Evolutionary conservation across 139 green algal genomes (phyloP).

Genomic region (Closterium sp.): DNA sequence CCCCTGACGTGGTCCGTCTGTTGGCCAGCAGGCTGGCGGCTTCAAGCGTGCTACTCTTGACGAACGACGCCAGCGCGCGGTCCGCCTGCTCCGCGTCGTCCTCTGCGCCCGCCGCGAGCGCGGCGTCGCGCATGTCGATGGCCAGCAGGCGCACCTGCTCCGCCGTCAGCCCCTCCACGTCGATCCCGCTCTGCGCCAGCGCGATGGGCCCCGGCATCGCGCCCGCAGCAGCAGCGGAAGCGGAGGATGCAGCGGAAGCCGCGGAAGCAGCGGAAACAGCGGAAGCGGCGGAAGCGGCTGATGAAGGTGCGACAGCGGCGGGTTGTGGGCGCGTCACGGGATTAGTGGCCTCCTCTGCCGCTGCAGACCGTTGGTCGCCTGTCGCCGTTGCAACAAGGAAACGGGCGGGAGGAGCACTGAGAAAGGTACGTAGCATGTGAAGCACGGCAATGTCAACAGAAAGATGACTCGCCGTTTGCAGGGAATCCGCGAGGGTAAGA

Average conservation of each 20-base stretch:
- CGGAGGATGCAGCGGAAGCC: not conserved
- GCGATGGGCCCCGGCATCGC: not conserved
- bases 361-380: too few species aligned
- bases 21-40: not conserved
- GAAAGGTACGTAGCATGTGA: too few species aligned
- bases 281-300: not conserved
- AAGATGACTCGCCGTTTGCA: too few species aligned
- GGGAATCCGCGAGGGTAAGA: too few species aligned
- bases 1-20: not conserved
- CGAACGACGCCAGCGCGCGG: not conserved
- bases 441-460: too few species aligned
- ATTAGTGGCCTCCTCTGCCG: too few species aligned
- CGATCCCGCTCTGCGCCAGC: not conserved
- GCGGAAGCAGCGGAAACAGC: too few species aligned
- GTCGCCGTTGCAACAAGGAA: too few species aligned
- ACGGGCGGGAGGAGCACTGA: too few species aligned
- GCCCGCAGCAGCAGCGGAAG: not conserved
- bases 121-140: not conserved
- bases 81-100: not conserved
- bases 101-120: not conserved
- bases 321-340: too few species aligned
- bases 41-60: not conserved
- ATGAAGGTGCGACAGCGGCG: not conserved
- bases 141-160: not conserved
- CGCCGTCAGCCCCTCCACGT: not conserved